Percentiles rank a stretch among this genome's conserved stretches.
phyloP scores from a whole-genome alignment of 2,329 filamentous ascomycete species.

The Penicillium fuscoglaucum region DNA sequence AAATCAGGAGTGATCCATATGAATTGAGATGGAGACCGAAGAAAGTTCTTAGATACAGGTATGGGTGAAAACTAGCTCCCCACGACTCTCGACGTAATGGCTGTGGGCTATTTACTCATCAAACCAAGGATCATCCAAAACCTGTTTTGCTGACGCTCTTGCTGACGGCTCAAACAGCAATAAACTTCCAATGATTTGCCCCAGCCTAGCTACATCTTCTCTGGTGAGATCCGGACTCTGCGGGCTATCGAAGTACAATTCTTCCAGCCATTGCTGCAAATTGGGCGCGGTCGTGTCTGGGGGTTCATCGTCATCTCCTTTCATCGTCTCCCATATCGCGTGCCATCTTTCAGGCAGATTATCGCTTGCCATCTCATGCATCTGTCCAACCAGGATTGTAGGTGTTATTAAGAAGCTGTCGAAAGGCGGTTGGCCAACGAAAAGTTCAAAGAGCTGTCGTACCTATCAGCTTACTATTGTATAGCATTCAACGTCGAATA shows the following conservation, averaged over 20 bases:
- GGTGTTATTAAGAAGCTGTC: constrained; percentile 39
- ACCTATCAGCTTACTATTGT: neutral
- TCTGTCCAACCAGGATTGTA: constrained; percentile 36
- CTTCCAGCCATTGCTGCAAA: constrained; percentile 42
- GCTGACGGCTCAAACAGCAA: constrained; percentile 29
- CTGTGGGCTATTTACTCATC: constrained; percentile 9
- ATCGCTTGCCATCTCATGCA: constrained; percentile 38
- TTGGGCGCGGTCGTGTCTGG: constrained; percentile 19
- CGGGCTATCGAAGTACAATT: constrained; percentile 39
- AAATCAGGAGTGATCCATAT: neutral
- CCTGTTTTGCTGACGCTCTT: constrained; percentile 28
- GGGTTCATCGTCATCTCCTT: constrained; percentile 6
- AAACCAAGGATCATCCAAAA: constrained; percentile 31
- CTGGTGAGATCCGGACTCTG: constrained; percentile 24
- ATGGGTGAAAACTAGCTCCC: neutral
- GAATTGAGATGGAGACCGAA: neutral
- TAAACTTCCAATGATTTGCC: constrained; percentile 25
- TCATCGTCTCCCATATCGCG: constrained; percentile 31
- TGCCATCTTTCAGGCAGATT: constrained; percentile 40
- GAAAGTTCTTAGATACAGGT: neutral
- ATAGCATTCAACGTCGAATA: neutral
- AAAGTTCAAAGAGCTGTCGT: constrained; percentile 41
- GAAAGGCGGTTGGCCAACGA: constrained; percentile 42
- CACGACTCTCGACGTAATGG: neutral
- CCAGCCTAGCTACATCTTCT: constrained; percentile 29